Base-by-base conservation (phyloP, 768 basidiomycete genomes). In the Lactifluus subvellereus region DNA sequence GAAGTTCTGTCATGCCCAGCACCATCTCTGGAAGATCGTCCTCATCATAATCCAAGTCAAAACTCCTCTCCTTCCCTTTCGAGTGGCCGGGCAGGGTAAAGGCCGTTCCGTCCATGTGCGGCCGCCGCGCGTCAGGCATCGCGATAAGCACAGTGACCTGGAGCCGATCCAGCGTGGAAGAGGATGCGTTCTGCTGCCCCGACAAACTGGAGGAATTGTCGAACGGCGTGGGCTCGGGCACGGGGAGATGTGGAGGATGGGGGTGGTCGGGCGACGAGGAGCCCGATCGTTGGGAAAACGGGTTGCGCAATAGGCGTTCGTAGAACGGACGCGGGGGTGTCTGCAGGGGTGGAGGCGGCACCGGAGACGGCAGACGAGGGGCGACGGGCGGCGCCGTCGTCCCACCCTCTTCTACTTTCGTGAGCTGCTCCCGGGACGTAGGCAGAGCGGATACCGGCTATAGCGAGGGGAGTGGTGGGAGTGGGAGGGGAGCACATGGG, bases 71-170 rank as follows among this genome's bases (percentile, higher is more conserved):
- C 62, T 71, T 71, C 27, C 69, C 71, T 67, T 73, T 70, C 30
- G 50, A 53, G 14, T n/a, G 35, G 55, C 50, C 18, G 32, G 11
- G 16, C 40, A 47, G 32, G 47, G 30, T 9, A 51, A 56, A 52
- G 37, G 14, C 43, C 18, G 10, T 35, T 20, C 45, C 37, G 40
- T 59, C 53, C 35, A 42, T 30, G 54, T 62, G 66, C 32, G 69
- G 61, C 33, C 66, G 69, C 18, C 67, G 71, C 18, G 72, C 74
- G 18, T 77, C 73, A 2, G 85, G 84, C 84, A 85, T 85, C 18
- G 79, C 77, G 50, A 86, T 76, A 61, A 86, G 73, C 3, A 85
- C 81, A 18, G 83, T 78, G 11, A 86, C 76, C 67, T 84, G 81
- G 22, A 84, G 22, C 4, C 10, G 65, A 14, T 59, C 49, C 5